Base-by-base conservation (phyloP, 2,329 filamentous ascomycete species). In the Leptographium galeiforme region DNA sequence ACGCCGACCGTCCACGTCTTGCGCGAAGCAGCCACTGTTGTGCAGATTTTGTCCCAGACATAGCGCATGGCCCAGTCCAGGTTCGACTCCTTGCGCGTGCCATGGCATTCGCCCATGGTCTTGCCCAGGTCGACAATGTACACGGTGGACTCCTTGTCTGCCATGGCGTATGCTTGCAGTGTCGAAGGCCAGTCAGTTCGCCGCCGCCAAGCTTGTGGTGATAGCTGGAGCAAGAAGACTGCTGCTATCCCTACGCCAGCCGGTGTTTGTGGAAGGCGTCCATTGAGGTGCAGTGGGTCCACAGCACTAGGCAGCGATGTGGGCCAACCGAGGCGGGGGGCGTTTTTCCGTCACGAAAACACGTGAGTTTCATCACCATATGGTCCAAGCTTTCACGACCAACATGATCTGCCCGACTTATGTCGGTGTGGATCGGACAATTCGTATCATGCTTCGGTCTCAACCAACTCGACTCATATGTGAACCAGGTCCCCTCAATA, bases 1-100 rank as follows among this genome's bases (percentile, higher is more conserved):
- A 96, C 84, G n/a, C 89, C 86, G 47, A 89, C 71, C 25, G 77
- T 78, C 62, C 81, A 79, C 1, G 84, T 89, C 66, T 89, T 91
- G 50, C 87, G 79, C 33, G 80, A 83, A 34, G 66, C 66, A 47
- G 76, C 68, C 67, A 89, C 84, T 4, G 83, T 88, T 8, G 79
- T 80, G 6, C 84, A 84, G 59, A 94, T 86, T 65, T 87, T 93
- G 73, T 97, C 91, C 90, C 91, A 98, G 50, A 97, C 79, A 69
- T 95, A 98, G 57, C 81, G 81, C 81, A 97, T 83, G 48, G 82
- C 80, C 81, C 85, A 98, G 56, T 96, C 88, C 18, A 98, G 78
- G 65, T 97, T 86, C 4, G 85, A 85, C 65, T 91, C 79, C 19
- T 72, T 65, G 59, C 93, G 82, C 32, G 85, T 88, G 69, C 80